phyloP scores from a whole-genome alignment of 2,329 filamentous ascomycete genomes.

The Monosporascus sp. region DNA sequence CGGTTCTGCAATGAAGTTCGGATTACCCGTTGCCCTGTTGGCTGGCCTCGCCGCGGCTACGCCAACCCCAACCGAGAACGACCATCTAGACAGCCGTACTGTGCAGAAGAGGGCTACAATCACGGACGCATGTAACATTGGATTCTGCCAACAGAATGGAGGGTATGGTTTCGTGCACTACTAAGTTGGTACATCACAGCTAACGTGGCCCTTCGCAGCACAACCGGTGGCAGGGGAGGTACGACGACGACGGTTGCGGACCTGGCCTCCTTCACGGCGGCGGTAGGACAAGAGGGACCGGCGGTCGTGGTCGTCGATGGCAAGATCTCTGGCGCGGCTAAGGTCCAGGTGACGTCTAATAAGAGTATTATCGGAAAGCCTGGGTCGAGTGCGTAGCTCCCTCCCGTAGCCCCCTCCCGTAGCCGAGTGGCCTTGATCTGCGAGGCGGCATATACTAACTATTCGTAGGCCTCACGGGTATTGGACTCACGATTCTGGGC shows the following conservation, averaged over 20 bases:
- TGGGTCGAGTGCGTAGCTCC: constrained; percentile 19
- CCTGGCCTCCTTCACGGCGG: constrained; percentile 40
- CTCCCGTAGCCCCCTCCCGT: background rate
- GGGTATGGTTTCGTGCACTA: constrained; percentile 2
- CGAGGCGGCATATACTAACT: background rate
- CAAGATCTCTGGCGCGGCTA: constrained; percentile 32
- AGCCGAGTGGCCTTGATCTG: background rate
- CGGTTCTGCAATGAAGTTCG: constrained; percentile 7
- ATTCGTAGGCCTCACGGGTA: constrained; percentile 23
- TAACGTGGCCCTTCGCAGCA: constrained; percentile 25
- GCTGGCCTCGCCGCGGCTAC: constrained; percentile 25
- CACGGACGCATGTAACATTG: constrained; percentile 31
- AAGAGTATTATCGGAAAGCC: constrained; percentile 39
- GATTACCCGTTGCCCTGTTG: constrained; percentile 9
- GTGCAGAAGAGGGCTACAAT: constrained; percentile 30
- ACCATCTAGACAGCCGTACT: constrained; percentile 18
- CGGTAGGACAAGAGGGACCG: constrained; percentile 38
- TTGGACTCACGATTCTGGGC: constrained; percentile 41
- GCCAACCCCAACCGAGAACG: constrained; percentile 24
- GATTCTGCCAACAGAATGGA: constrained; percentile 30
- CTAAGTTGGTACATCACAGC: background rate
- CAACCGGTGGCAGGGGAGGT: constrained; percentile 46
- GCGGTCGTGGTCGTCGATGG: constrained; percentile 38
- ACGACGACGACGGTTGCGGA: constrained; percentile 43
- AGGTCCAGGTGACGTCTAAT: constrained; percentile 38